These are phyloP conservation scores for Tulasnella sp. DNA, from an alignment of 768 basidiomycete species.

Conservation along the genomic window DNA sequence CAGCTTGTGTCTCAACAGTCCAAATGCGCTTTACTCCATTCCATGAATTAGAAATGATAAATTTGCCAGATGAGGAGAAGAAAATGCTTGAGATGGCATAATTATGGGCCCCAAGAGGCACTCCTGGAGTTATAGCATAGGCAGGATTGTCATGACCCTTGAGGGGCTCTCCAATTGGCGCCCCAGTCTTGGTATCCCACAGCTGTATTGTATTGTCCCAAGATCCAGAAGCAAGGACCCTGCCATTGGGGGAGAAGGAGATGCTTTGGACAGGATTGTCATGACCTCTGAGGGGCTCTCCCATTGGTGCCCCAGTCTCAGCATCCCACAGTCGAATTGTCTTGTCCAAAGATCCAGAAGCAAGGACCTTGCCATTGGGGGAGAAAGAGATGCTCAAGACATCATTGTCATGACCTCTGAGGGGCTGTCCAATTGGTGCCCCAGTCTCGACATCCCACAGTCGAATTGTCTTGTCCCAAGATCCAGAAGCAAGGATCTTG, in stretches of 20 bases:
- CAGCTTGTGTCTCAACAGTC: too few relatives aligned
- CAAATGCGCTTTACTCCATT: too few relatives aligned
- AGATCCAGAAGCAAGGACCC: not conserved
- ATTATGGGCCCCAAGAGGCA: constrained; percentile 34
- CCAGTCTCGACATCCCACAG: not conserved
- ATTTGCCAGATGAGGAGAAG: too few relatives aligned
- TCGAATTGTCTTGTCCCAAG: not conserved
- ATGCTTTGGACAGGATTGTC: constrained; percentile 31
- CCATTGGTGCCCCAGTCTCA: constrained; percentile 29
- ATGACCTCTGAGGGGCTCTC: constrained; percentile 33
- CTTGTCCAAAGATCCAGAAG: constrained; percentile 24
- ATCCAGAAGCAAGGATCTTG: not conserved
- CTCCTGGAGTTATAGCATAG: constrained; percentile 28
- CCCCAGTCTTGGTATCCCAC: not conserved
- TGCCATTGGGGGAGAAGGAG: not conserved
- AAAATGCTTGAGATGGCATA: constrained; percentile 30
- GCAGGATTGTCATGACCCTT: constrained; percentile 25
- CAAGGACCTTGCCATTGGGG: not conserved
- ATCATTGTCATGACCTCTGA: not conserved
- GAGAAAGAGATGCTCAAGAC: not conserved
- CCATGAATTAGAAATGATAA: too few relatives aligned
- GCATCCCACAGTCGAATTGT: constrained; percentile 41
- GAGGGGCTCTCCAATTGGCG: not conserved
- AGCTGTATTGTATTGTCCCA: not conserved
- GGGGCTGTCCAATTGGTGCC: not conserved